phyloP scores from a whole-genome alignment of 1,284 basidiomycete species.

The Rhodotorula sp. region DNA sequence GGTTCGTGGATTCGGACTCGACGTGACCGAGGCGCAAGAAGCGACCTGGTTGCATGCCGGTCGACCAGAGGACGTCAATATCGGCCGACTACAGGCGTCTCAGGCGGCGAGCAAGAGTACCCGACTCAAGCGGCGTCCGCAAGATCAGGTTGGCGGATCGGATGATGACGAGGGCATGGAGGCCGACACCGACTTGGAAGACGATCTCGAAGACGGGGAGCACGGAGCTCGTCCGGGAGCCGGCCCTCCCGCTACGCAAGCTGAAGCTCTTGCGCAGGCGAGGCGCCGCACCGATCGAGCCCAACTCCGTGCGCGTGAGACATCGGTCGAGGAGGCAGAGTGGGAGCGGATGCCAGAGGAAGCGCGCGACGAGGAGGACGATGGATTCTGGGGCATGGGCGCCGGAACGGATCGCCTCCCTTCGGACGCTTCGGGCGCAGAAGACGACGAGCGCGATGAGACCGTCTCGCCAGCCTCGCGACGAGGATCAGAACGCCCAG shows the following conservation, averaged over 20 bases:
- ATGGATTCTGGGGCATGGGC: conserved; percentile 16
- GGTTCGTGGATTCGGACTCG: conserved; percentile 22
- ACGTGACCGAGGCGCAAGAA: conserved; percentile 32
- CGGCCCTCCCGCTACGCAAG: conserved; percentile 21
- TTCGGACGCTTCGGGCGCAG: neutral
- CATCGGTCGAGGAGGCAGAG: conserved; percentile 26
- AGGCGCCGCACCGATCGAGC: conserved; percentile 17
- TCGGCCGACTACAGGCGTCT: conserved; percentile 48
- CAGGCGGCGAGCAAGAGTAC: conserved; percentile 44
- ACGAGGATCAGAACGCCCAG: neutral
- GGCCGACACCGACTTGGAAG: neutral
- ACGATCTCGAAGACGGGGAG: neutral
- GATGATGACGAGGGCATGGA: conserved; percentile 37
- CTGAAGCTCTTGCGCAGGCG: conserved; percentile 21
- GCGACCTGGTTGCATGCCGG: conserved; percentile 20
- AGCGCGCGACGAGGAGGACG: conserved; percentile 37
- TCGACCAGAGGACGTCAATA: conserved; percentile 30
- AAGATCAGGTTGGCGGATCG: conserved; percentile 27
- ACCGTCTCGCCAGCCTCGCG: neutral
- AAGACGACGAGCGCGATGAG: neutral
- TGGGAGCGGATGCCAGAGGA: conserved; percentile 33
- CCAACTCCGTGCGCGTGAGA: conserved; percentile 22
- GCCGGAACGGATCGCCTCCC: conserved; percentile 7
- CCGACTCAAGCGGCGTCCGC: conserved; percentile 26
- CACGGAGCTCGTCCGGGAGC: conserved; percentile 40